phyloP scores from a whole-genome alignment of 768 basidiomycete species.

The Lactarius psammicola region DNA sequence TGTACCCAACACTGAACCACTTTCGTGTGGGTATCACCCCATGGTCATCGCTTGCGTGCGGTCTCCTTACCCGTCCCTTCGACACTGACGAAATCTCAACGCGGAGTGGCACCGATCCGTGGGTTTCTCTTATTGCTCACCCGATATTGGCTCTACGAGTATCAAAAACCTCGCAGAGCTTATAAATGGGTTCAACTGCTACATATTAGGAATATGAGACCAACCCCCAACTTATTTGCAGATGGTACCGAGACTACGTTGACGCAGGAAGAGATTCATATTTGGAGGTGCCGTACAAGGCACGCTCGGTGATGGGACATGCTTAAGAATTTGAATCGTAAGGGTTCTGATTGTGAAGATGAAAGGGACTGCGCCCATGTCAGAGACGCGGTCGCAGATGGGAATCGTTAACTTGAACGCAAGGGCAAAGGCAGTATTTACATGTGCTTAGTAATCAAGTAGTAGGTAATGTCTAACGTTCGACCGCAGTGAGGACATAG shows the following conservation, averaged over 20 bases:
- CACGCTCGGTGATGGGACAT: constrained; percentile 21
- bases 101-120: constrained; percentile 15
- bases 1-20: constrained; percentile 36
- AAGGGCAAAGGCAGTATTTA: too few relatives aligned
- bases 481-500: too few relatives aligned
- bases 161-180: constrained; percentile 23
- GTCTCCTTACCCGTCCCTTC: too few relatives aligned
- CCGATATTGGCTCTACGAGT: constrained; percentile 22
- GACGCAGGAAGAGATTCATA: constrained; percentile 22
- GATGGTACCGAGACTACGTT: constrained; percentile 17
- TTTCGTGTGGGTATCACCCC: constrained; percentile 28
- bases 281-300: constrained; percentile 24
- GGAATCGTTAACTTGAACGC: too few relatives aligned
- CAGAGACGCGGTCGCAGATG: too few relatives aligned
- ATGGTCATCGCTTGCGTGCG: constrained; percentile 27
- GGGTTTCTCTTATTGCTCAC: constrained; percentile 4
- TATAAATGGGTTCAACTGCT: constrained; percentile 11
- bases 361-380: too few relatives aligned
- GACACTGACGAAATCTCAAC: neutral
- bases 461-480: too few relatives aligned
- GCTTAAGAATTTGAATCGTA: neutral
- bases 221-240: neutral
- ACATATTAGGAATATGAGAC: neutral
- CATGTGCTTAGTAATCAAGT: too few relatives aligned
- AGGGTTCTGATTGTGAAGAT: neutral